These are phyloP conservation scores for Rubroboletus pulcherrimus DNA, from an alignment of 768 basidiomycete genomes.

Conservation along the genomic window DNA sequence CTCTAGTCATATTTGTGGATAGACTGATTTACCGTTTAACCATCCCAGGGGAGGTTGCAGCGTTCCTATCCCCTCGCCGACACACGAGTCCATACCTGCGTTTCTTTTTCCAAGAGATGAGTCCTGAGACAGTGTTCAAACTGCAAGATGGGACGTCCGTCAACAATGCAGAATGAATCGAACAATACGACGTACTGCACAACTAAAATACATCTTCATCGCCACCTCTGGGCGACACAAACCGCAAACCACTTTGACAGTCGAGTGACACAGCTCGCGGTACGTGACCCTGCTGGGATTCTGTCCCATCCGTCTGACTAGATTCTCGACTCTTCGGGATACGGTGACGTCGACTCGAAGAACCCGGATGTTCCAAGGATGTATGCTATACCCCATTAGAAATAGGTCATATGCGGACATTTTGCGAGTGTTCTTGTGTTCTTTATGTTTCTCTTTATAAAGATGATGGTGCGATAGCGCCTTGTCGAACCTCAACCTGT, in stretches of 20 bases:
- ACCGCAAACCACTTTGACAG: conserved; percentile 4
- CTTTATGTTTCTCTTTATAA: not conserved
- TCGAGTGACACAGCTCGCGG: conserved; percentile 1
- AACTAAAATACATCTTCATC: conserved; percentile 1
- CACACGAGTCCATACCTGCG: conserved; percentile 4
- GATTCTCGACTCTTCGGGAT: conserved; percentile 6
- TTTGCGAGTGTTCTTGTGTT: not conserved
- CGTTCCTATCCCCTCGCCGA: not conserved
- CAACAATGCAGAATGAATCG: not conserved
- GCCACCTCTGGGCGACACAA: not conserved
- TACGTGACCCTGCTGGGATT: not conserved
- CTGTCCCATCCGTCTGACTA: conserved; percentile 7
- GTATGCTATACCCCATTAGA: not conserved
- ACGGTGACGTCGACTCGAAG: conserved; percentile 6
- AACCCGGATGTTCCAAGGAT: not conserved
- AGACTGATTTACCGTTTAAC: not conserved
- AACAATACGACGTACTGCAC: conserved; percentile 2
- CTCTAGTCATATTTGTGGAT: not conserved
- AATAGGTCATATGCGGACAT: not conserved
- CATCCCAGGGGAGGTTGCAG: not conserved
- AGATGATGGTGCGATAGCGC: conserved; percentile 9
- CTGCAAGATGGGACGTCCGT: not conserved
- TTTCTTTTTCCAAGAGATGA: not conserved
- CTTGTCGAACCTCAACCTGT: conserved; percentile 1
- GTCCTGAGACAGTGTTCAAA: conserved; percentile 3